A percentile compares a stretch with the other conserved stretches of the same genome.
Evolutionary conservation across 352 stramenopile genomes (phyloP).

Genomic region (Phytophthora constricta): DNA sequence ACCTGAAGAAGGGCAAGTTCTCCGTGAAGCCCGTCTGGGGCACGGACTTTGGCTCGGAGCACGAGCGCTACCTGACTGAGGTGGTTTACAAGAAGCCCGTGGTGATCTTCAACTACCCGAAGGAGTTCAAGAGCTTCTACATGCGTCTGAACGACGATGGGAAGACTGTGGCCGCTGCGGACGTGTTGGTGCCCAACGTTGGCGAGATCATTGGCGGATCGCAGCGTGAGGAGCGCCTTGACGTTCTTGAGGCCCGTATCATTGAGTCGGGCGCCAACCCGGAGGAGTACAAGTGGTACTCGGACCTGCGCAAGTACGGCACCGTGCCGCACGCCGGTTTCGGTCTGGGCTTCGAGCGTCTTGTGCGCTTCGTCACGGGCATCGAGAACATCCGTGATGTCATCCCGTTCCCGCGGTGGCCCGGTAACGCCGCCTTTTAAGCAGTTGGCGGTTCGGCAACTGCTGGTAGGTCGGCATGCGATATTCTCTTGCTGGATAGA

Average conservation of each 20-base stretch:
- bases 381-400: conserved; percentile 99
- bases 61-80: conserved; percentile 97
- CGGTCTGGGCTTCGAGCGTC: conserved; percentile 97
- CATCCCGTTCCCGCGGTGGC: conserved; percentile 98
- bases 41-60: conserved; percentile 97
- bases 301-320: conserved; percentile 95
- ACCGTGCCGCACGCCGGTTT: conserved; percentile 97
- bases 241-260: conserved; percentile 87
- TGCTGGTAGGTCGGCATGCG: conserved; percentile 7
- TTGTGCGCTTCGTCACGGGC: conserved; percentile 98
- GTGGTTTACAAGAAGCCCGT: conserved; percentile 88
- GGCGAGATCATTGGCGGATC: conserved; percentile 98
- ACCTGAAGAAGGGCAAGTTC: conserved; percentile 90
- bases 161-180: conserved; percentile 97
- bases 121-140: conserved; percentile 99
- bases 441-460: neutral
- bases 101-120: conserved; percentile 99
- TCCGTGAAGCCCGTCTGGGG: conserved; percentile 92
- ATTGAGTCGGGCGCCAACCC: conserved; percentile 75
- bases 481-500: conserved; percentile 11
- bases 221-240: conserved; percentile 95
- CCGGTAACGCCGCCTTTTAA: conserved; percentile 94
- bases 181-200: conserved; percentile 97
- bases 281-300: conserved; percentile 97
- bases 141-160: conserved; percentile 98